Base-by-base conservation (phyloP, 2,329 filamentous ascomycete species). In the Purpureocillium lavendulum region DNA sequence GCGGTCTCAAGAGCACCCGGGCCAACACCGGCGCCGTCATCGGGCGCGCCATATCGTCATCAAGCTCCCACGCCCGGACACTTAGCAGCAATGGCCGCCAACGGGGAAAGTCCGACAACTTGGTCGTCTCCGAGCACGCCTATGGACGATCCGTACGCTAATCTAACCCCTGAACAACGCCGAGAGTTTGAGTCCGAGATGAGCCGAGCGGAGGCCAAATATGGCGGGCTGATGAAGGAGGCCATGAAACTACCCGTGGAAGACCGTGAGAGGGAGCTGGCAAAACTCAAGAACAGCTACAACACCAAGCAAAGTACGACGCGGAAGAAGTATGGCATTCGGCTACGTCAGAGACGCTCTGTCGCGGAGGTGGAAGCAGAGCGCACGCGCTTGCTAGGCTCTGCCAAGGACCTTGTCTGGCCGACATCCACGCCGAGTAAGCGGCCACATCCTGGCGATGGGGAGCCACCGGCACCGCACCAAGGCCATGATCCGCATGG, bases 311-410 rank as follows among this genome's bases (percentile, higher is more conserved):
- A 75, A 51, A 75, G 70, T 39, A 64, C 64, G n/a, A 70, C 75
- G 3, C 66, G 75, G 11, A 77, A 75, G 51, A 75, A 68, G 43
- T 77, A 70, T 43, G 74, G 74, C n/a, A 71, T 79, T 26, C 64
- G 66, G 2, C 60, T 78, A 12, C 66, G 71, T 0, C 62, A 68
- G 45, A 60, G 71, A 11, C 67, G 73, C 1, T 66, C 66, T 3
- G 66, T 53, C 43, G 61, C 59, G 0, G 67, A 71, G 42, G 68
- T 75, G 13, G 59, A 67, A 3, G 60, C 62, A 8, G 58, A 65
- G n/a, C 65, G 67, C 9, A 54, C 59, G 38, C 63, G 64, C 11
- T 50, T 67, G 4, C 37, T 60, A 5, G 29, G 29, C 12, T 13
- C 29, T 10, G 21, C 21, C 5, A 26, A 26, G 21, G 21, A 26